phyloP scores from a whole-genome alignment of 169 alveolate genomes.

The Besnoitia besnoiti region DNA sequence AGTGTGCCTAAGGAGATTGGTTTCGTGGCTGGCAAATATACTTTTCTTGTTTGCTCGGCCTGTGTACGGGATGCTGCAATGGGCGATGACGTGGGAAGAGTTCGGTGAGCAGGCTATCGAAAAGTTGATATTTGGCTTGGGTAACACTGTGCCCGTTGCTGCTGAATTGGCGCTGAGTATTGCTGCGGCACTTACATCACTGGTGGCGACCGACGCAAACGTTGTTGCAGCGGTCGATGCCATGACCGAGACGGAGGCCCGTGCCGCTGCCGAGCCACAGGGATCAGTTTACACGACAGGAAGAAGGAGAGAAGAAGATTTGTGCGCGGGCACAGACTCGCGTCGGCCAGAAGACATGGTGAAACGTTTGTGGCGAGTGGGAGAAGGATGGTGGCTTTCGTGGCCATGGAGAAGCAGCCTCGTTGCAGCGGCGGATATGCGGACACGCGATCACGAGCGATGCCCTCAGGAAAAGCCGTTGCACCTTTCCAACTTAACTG shows the following conservation, averaged over 20 bases:
- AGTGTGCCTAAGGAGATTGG: neutral
- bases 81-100: neutral
- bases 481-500: neutral
- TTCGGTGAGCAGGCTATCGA: neutral
- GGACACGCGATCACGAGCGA: neutral
- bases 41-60: neutral
- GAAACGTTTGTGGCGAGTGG: slow-evolving; percentile 23
- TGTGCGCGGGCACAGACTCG: neutral
- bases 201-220: neutral
- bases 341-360: slow-evolving; percentile 13
- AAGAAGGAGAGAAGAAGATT: neutral
- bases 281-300: slow-evolving; percentile 11
- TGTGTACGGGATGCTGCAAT: neutral
- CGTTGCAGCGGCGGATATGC: neutral
- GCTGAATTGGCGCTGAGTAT: slow-evolving; percentile 30
- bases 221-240: neutral
- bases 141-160: neutral
- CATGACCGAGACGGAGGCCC: neutral
- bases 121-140: neutral
- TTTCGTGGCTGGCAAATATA: no score
- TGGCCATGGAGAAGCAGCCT: slow-evolving; percentile 38
- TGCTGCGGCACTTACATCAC: neutral
- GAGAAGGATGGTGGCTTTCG: slow-evolving; percentile 9
- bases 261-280: slow-evolving; percentile 3
- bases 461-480: neutral